phyloP scores from a whole-genome alignment of 495 filamentous ascomycete species.

The Cercophora newfieldiana region DNA sequence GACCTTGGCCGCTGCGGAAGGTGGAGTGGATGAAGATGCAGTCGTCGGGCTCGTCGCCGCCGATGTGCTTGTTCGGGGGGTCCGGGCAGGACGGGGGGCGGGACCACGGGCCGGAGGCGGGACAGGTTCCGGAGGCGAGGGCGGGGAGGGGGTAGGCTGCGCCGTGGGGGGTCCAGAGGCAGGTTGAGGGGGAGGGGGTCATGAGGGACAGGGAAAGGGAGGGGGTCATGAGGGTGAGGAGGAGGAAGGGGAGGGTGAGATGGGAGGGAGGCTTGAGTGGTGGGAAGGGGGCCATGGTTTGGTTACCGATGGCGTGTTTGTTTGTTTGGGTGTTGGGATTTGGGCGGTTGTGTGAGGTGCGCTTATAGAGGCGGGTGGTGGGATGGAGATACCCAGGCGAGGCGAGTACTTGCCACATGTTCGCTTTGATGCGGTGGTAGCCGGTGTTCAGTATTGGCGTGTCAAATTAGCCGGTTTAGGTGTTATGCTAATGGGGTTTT shows the following conservation, averaged over 20 bases:
- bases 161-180: slow-evolving; percentile 23
- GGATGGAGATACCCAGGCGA: background rate
- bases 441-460: background rate
- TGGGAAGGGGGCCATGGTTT: background rate
- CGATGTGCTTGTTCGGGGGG: slow-evolving; percentile 12
- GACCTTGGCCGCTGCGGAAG: slow-evolving; percentile 29
- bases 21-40: slow-evolving; percentile 33
- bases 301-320: too few relatives aligned
- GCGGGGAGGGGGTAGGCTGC: slow-evolving; percentile 8
- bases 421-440: background rate
- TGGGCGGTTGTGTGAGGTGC: background rate
- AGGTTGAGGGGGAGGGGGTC: slow-evolving; percentile 12
- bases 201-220: background rate
- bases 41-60: slow-evolving; percentile 24
- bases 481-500: background rate
- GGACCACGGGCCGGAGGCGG: slow-evolving; percentile 30
- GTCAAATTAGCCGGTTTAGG: background rate
- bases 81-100: slow-evolving; percentile 30
- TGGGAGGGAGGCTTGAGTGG: background rate
- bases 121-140: slow-evolving; percentile 12
- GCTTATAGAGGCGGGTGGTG: background rate
- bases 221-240: background rate
- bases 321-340: background rate
- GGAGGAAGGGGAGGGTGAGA: slow-evolving; percentile 4
- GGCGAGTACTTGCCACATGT: slow-evolving; percentile 10